Percentiles rank a stretch among this genome's conserved stretches.
Evolutionary conservation across 306 rosid species (phyloP).

Genomic region (Medicago lupulina): DNA sequence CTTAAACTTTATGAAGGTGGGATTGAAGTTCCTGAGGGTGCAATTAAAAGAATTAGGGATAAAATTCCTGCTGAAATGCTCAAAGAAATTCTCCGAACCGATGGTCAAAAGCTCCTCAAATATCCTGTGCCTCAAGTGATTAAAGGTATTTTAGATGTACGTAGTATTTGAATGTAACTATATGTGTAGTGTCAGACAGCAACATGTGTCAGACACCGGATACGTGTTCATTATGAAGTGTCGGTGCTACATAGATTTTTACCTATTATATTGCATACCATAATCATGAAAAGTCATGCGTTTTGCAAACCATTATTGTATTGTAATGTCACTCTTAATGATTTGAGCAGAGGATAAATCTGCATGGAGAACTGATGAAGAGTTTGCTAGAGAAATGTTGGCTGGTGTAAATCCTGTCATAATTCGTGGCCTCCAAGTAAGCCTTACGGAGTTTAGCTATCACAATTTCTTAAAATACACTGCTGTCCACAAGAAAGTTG

Average conservation of each 20-base stretch:
- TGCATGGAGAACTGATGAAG: slow-evolving; percentile 90
- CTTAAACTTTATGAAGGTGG: slow-evolving; percentile 80
- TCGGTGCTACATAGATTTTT: not conserved
- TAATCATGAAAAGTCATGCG: not conserved
- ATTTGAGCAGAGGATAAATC: slow-evolving; percentile 64
- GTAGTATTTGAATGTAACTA: not conserved
- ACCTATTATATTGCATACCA: not conserved
- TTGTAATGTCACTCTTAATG: slow-evolving; percentile 35
- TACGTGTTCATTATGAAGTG: not conserved
- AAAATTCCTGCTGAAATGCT: slow-evolving; percentile 61
- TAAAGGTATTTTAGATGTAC: slow-evolving; percentile 53
- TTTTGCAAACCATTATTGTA: not conserved
- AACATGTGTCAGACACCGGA: not conserved
- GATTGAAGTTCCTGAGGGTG: slow-evolving; percentile 55
- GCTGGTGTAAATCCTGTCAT: slow-evolving; percentile 82
- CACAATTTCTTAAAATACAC: not conserved
- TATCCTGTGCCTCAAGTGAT: slow-evolving; percentile 83
- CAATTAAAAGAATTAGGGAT: slow-evolving; percentile 54
- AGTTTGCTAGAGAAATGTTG: slow-evolving; percentile 88
- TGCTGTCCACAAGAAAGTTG: not conserved
- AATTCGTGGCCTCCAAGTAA: slow-evolving; percentile 69
- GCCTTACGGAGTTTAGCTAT: slow-evolving; percentile 21
- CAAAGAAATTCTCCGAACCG: slow-evolving; percentile 70
- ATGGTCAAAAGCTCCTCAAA: slow-evolving; percentile 64
- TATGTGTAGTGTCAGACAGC: not conserved